Base-by-base conservation (phyloP, 768 basidiomycete species). In the Lactifluus pinguis region DNA sequence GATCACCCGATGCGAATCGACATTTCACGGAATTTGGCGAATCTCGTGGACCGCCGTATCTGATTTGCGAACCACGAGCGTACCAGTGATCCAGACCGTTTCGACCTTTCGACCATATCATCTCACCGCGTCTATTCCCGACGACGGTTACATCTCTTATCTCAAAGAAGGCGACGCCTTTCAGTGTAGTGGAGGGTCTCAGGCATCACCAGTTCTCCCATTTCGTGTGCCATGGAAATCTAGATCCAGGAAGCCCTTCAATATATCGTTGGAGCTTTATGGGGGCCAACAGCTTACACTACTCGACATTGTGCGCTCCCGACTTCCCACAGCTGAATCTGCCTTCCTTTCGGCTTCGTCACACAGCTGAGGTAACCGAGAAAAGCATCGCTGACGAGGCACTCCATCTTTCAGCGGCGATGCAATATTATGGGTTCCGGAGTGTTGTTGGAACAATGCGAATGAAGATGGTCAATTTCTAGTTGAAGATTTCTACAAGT, bases 331-430 rank as follows among this genome's bases (percentile, higher is more conserved):
- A 10, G 58, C 58, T 8, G 58, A 60, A 42, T 51, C 60, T 19
- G 62, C 62, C 1, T 53, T 60, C 14, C 58, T 63, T 29, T 60
- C 62, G 10, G 58, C 58, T n/a, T 63, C n/a, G 62, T 55, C 62
- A 63, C 30, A 63, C 52, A 2, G 62, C 62, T 4, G 49, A 30
- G 17, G 17, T 48, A 5, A 59, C 54, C 3, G 53, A 53, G 4
- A 41, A 49, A 2, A 49, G 41, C 30, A 38, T 61, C 7, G 13
- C 59, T 4, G 63, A 66, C 4, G 65, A 64, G 36, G 57, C 36
- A 10, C 32, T 65, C 5, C 57, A 60, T 34, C 63, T 66, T 14
- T 54, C 51, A 1, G 60, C 52, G 5, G 65, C 60, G 1, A 49
- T 66, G 38, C 60, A 64, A 21, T 60, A 53, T 15, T 58, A 44